Base-by-base conservation (phyloP, 768 basidiomycete species). In the Leccinum ochraceum region DNA sequence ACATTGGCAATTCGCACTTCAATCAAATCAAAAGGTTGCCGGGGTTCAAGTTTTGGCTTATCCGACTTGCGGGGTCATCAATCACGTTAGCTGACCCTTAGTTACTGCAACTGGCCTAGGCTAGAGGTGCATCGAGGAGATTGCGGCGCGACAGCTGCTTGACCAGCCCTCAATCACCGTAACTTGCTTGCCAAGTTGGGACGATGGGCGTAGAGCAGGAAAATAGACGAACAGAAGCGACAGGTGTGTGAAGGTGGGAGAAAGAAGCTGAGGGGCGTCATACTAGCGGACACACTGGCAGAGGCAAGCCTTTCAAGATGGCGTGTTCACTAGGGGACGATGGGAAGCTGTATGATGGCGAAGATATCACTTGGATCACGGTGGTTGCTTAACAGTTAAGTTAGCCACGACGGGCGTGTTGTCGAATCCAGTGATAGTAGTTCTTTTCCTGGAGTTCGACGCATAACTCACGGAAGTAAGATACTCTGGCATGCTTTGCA, bases 1-100 rank as follows among this genome's bases (percentile, higher is more conserved):
- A 10, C 11, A 13, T 34, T 4, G 73, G 57, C 82, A 82, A 1
- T 74, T 71, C 3, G 70, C 56, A 2, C 34, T 34, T 11, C 34
- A 34, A 71, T 32, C 32, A 34, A 4, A 34, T 34, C 11, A 34
- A 34, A 34, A 34, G 11, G 10, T 34, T 34, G 32, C 11, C 5
- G 32, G 11, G 32, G 32, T 34, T 11, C 32, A 34, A 34, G 32
- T 34, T 9, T 3, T 32, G 30, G 9, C 11, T 34, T 34, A 34
- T 34, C 32, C 32, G 32, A 34, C 32, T 11, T 34, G 32, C 32
- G 32, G 32, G 32, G 32, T 11, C 32, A 34, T 11, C 32, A 11
- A 34, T 34, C 32, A 11, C 32, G 32, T 34, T 34, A 34, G 32
- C 32, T 11, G 10, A 34, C 11, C 32, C 32, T 34, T 34, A 34